Evolutionary conservation across 805 yeast species (phyloP).

Genomic region (Jamesozyma lodderae): DNA sequence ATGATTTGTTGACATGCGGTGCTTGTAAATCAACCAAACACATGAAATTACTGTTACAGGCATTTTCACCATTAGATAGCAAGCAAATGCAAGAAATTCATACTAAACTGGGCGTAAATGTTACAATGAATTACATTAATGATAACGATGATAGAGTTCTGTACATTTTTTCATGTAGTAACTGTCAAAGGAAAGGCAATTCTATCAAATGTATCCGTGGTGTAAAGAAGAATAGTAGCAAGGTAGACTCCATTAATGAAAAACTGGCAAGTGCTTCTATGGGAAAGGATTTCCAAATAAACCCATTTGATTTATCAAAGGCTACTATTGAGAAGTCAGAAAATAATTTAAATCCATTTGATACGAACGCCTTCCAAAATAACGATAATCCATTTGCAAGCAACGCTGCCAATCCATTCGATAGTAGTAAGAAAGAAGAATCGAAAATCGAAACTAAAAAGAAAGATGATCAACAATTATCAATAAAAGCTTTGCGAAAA

Average conservation of each 20-base stretch:
- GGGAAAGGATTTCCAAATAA: slow-evolving; percentile 34
- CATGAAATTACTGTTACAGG: slow-evolving; percentile 67
- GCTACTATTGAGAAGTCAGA: too few species aligned
- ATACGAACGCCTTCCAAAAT: slow-evolving; percentile 28
- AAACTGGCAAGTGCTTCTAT: slow-evolving; percentile 34
- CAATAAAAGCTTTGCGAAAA: slow-evolving; percentile 31
- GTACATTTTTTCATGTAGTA: slow-evolving; percentile 69
- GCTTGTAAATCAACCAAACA: slow-evolving; percentile 43
- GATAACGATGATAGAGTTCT: slow-evolving; percentile 70
- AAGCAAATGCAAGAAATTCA: slow-evolving; percentile 22
- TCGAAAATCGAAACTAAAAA: neutral
- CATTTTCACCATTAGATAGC: slow-evolving; percentile 64
- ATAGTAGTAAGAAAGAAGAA: neutral
- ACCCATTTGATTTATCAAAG: slow-evolving; percentile 26
- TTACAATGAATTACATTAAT: slow-evolving; percentile 24
- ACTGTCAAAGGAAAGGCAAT: slow-evolving; percentile 66
- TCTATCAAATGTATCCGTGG: slow-evolving; percentile 72
- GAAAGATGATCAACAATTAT: too few species aligned
- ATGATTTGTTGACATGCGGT: slow-evolving; percentile 49
- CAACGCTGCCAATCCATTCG: slow-evolving; percentile 2
- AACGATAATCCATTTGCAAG: slow-evolving; percentile 18
- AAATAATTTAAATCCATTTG: slow-evolving; percentile 24
- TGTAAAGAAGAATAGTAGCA: slow-evolving; percentile 42
- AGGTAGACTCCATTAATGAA: slow-evolving; percentile 37
- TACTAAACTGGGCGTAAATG: slow-evolving; percentile 5